These are phyloP conservation scores for Saccharomyces pastorianus DNA, from an alignment of 1,139 yeast genomes.

Conservation along the genomic window DNA sequence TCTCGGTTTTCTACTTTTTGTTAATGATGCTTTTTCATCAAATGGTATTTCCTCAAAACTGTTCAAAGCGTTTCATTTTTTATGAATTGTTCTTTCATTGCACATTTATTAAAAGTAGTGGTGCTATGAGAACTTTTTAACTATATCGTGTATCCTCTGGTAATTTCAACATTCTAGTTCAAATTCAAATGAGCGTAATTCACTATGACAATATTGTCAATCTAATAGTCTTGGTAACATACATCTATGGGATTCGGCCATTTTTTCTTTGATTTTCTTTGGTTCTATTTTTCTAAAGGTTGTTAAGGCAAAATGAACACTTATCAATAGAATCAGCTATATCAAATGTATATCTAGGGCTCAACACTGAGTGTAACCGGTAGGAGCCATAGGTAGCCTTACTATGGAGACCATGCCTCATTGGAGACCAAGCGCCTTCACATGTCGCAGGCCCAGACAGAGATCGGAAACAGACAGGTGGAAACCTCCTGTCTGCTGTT, in stretches of 20 bases:
- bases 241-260: conserved; percentile 98
- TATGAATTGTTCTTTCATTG: no score
- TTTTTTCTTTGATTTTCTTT: conserved; percentile 35
- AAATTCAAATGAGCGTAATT: neutral
- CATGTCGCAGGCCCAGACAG: neutral
- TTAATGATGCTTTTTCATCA: no score
- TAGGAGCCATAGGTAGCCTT: neutral
- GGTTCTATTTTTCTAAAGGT: conserved; percentile 2
- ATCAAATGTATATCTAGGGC: neutral
- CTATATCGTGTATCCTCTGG: neutral
- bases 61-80: no score
- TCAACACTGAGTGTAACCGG: neutral
- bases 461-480: no score
- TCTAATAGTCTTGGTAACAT: conserved; percentile 36
- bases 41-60: no score
- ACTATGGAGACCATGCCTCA: neutral
- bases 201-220: neutral
- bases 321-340: neutral
- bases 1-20: no score
- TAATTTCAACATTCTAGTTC: neutral
- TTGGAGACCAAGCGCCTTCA: neutral
- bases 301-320: neutral
- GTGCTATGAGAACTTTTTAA: no score
- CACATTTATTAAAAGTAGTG: no score
- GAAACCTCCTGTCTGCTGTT: no score